These are phyloP conservation scores for Eucalyptus erythrocorys DNA, from an alignment of 345 rosid species.

Conservation along the genomic window DNA sequence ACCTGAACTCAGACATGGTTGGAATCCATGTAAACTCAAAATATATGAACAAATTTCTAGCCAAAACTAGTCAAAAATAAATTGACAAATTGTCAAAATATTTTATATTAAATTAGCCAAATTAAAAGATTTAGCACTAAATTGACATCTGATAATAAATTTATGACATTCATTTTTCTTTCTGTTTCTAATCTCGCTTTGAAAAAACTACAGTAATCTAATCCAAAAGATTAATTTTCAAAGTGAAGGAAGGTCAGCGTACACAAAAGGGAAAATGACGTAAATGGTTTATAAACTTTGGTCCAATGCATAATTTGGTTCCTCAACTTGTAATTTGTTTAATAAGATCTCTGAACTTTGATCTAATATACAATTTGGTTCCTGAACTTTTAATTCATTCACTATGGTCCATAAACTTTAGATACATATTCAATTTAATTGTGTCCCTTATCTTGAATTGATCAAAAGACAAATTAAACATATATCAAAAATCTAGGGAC, in stretches of 20 bases:
- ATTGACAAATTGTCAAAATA: neutral
- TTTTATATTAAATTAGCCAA: neutral
- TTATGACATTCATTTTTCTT: neutral
- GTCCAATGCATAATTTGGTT: too few relatives aligned
- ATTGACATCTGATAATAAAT: neutral
- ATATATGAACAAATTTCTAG: neutral
- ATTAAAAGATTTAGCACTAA: neutral
- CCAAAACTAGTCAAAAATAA: neutral
- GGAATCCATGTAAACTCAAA: neutral
- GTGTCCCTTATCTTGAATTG: neutral
- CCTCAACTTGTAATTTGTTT: too few relatives aligned
- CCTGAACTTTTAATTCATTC: accelerated
- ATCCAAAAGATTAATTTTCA: neutral
- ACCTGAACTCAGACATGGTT: neutral
- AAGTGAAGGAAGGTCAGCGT: neutral
- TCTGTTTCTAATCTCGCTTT: neutral
- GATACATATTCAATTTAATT: neutral
- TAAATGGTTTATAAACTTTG: too few relatives aligned
- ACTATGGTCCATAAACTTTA: too few relatives aligned
- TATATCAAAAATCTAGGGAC: too few relatives aligned
- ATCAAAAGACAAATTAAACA: too few relatives aligned
- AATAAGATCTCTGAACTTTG: too few relatives aligned
- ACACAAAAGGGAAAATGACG: neutral
- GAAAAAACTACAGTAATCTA: neutral
- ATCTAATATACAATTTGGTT: too few relatives aligned